A percentile compares a stretch with the other conserved stretches of the same genome.
These are phyloP conservation scores for Sporothrix phasma DNA, from an alignment of 2,329 filamentous ascomycete genomes.

Conservation along the genomic window DNA sequence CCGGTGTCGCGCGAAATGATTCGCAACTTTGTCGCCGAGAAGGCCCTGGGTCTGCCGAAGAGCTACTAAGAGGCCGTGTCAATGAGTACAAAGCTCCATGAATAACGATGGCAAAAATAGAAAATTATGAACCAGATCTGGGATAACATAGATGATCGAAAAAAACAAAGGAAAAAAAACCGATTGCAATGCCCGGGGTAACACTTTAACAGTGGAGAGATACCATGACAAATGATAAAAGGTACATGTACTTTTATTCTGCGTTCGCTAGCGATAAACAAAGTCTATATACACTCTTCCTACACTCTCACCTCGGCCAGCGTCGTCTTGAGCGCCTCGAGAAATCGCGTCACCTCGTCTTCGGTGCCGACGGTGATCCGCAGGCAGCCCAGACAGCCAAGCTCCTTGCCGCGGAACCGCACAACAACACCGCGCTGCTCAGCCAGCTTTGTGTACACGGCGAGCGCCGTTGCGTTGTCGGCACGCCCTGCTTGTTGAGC, in stretches of 20 bases:
- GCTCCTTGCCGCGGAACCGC: slow-evolving; percentile 84
- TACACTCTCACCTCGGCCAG: slow-evolving; percentile 36
- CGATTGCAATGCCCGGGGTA: not conserved
- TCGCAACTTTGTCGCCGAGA: slow-evolving; percentile 61
- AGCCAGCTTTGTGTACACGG: slow-evolving; percentile 75
- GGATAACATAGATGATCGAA: not conserved
- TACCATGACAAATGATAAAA: not conserved
- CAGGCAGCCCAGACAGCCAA: slow-evolving; percentile 79
- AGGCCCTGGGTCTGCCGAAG: slow-evolving; percentile 53
- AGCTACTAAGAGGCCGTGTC: slow-evolving; percentile 44
- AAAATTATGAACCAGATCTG: not conserved
- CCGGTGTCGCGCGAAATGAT: slow-evolving; percentile 65
- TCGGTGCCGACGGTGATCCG: slow-evolving; percentile 90
- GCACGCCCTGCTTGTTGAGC: slow-evolving; percentile 58
- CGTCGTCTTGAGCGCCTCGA: slow-evolving; percentile 52
- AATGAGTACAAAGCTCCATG: not conserved
- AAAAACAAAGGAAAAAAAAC: not conserved
- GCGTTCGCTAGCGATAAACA: not conserved
- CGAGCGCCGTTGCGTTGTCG: slow-evolving; percentile 67
- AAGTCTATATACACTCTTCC: not conserved
- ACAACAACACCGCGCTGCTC: slow-evolving; percentile 86
- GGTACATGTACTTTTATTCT: not conserved
- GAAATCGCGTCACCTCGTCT: slow-evolving; percentile 68
- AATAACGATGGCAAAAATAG: not conserved
- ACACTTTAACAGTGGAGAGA: too few relatives aligned